Evolutionary conservation across 805 yeast species (phyloP).

Genomic region (Lipomyces yamadae): DNA sequence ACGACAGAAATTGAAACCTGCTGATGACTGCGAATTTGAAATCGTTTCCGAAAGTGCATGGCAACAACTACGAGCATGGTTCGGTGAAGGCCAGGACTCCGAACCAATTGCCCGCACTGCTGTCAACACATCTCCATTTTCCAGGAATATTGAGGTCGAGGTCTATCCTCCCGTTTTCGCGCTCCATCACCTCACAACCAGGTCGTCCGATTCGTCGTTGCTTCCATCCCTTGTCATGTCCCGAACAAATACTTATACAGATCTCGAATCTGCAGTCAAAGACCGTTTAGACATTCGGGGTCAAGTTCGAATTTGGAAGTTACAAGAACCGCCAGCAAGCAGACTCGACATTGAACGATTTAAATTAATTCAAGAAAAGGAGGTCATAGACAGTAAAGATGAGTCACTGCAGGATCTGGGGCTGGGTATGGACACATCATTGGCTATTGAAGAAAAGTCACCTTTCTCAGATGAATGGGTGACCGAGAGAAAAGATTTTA

Average conservation of each 20-base stretch:
- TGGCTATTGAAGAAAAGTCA: constrained; percentile 27
- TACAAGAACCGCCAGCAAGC: constrained; percentile 8
- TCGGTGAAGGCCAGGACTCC: constrained; percentile 15
- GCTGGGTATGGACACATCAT: constrained; percentile 15
- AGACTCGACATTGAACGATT: constrained; percentile 18
- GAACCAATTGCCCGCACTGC: constrained; percentile 15
- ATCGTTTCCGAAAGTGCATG: constrained; percentile 34
- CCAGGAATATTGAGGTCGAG: constrained; percentile 25
- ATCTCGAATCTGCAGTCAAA: constrained; percentile 18
- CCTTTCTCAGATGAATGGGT: constrained; percentile 23
- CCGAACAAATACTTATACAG: constrained; percentile 17
- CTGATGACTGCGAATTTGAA: constrained; percentile 22
- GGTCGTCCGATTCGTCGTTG: background rate
- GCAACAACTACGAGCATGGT: constrained; percentile 26
- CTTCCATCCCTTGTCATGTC: constrained; percentile 24
- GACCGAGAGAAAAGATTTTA: constrained; percentile 22
- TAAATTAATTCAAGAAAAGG: constrained; percentile 18
- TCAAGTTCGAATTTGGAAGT: constrained; percentile 27
- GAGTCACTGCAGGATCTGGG: constrained; percentile 19
- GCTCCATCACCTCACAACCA: constrained; percentile 16
- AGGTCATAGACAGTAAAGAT: constrained; percentile 11
- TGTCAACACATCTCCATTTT: constrained; percentile 17
- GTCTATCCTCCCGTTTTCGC: constrained; percentile 22
- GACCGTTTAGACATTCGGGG: constrained; percentile 26
- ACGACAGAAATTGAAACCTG: constrained; percentile 7